phyloP scores from a whole-genome alignment of 257 asterid genomes.

The Forsythia suspensa region DNA sequence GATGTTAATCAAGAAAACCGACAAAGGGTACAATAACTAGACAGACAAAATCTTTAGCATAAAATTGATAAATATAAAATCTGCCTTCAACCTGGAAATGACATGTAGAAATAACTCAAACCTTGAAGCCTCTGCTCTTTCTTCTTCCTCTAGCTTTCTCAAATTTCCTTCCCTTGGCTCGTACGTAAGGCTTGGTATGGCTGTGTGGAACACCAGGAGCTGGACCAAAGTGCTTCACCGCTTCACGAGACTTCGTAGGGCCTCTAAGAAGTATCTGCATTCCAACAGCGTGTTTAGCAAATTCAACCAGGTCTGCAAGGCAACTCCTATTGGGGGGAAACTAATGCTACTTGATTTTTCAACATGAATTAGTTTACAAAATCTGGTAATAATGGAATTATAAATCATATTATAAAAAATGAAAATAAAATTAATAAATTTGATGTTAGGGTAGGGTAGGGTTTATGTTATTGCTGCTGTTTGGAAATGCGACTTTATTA shows the following conservation, averaged over 20 bases:
- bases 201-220: conserved; percentile 45
- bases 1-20: conserved; percentile 1
- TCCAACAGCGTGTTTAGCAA: not conserved
- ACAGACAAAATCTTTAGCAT: conserved; percentile 2
- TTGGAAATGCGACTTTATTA: too few species aligned
- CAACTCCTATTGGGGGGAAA: not conserved
- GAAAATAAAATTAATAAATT: not conserved
- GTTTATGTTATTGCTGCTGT: too few species aligned
- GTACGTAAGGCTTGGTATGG: conserved; percentile 42
- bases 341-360: not conserved
- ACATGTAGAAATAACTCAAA: conserved; percentile 13
- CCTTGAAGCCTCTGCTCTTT: conserved; percentile 40
- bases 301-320: not conserved
- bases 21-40: conserved; percentile 13
- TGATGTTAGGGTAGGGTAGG: too few species aligned
- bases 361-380: too few species aligned
- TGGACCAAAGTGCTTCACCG: conserved; percentile 43
- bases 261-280: conserved; percentile 39
- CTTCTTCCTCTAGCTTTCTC: conserved; percentile 39
- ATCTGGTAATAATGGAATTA: not conserved
- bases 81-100: not conserved
- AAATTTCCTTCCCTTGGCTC: conserved; percentile 39
- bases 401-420: not conserved
- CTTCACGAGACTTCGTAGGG: conserved; percentile 38
- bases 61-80: not conserved